Evolutionary conservation across 2,329 filamentous ascomycete genomes (phyloP).

Genomic region (Alternaria solani): DNA sequence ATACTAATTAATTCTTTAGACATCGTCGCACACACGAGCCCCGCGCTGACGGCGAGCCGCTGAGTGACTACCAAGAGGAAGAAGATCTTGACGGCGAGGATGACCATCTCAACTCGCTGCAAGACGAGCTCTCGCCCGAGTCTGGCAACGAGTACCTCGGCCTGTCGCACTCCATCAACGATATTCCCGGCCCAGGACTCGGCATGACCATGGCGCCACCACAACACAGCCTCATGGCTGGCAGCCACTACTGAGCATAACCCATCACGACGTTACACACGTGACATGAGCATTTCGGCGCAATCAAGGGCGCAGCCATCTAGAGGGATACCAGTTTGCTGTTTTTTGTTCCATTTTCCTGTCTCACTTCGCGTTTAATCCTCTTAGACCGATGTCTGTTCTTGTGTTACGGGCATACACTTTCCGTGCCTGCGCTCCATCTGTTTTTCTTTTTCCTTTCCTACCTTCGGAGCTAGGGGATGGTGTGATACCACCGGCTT

Average conservation of each 20-base stretch:
- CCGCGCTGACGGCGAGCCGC: slow-evolving; percentile 68
- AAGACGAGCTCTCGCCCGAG: slow-evolving; percentile 79
- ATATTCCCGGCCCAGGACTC: slow-evolving; percentile 46
- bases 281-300: slow-evolving; percentile 37
- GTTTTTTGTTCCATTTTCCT: slow-evolving; percentile 28
- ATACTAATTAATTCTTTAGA: slow-evolving; percentile 58
- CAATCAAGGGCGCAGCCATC: slow-evolving; percentile 28
- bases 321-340: slow-evolving; percentile 33
- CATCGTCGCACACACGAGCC: slow-evolving; percentile 84
- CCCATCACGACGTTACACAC: slow-evolving; percentile 30
- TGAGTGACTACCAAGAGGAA: slow-evolving; percentile 74
- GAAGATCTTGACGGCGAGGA: slow-evolving; percentile 91
- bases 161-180: slow-evolving; percentile 44
- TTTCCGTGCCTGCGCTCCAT: slow-evolving; percentile 34
- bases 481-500: slow-evolving; percentile 22
- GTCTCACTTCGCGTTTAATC: slow-evolving; percentile 31
- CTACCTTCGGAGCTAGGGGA: slow-evolving; percentile 10
- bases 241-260: slow-evolving; percentile 52
- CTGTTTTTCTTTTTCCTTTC: slow-evolving; percentile 2
- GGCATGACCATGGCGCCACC: slow-evolving; percentile 54
- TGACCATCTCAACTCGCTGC: slow-evolving; percentile 81
- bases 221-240: slow-evolving; percentile 54
- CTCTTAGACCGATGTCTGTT: slow-evolving; percentile 30
- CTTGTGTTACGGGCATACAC: slow-evolving; percentile 24
- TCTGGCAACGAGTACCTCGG: slow-evolving; percentile 69